Conservation (phyloP, 768 basidiomycete species). For the Filobasidium floriforme region DNA sequence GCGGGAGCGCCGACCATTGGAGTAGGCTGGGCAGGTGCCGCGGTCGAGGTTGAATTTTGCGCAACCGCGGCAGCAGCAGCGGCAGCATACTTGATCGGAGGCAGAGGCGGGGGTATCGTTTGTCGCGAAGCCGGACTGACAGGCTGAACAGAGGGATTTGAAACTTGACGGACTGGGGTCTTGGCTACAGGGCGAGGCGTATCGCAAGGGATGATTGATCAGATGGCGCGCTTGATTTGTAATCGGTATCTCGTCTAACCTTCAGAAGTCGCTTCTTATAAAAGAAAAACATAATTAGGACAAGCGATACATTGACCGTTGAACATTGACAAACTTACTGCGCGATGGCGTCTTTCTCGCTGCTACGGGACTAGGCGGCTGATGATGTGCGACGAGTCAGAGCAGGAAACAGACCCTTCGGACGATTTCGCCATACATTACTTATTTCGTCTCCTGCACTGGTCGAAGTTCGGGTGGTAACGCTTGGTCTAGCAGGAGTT, state of each 20-base stretch:
- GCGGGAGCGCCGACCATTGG: no score
- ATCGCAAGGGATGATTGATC: neutral
- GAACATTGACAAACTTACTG: slow-evolving; percentile 20
- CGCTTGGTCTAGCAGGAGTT: neutral
- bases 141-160: neutral
- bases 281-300: no score
- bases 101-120: slow-evolving; percentile 47
- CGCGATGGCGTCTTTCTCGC: slow-evolving; percentile 37
- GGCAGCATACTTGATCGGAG: slow-evolving; percentile 83
- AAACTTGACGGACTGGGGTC: neutral
- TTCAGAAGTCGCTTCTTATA: neutral
- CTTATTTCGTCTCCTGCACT: slow-evolving; percentile 3
- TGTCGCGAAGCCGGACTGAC: slow-evolving; percentile 17
- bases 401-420: slow-evolving; percentile 12
- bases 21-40: neutral
- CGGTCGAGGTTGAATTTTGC: neutral
- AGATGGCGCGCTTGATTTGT: no score
- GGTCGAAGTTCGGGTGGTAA: neutral
- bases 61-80: slow-evolving; percentile 66
- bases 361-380: slow-evolving; percentile 38
- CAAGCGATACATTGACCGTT: no score
- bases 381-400: neutral
- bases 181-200: neutral
- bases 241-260: neutral
- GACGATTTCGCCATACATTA: slow-evolving; percentile 1